phyloP scores from a whole-genome alignment of 352 stramenopile species.

The Peronospora destructor region DNA sequence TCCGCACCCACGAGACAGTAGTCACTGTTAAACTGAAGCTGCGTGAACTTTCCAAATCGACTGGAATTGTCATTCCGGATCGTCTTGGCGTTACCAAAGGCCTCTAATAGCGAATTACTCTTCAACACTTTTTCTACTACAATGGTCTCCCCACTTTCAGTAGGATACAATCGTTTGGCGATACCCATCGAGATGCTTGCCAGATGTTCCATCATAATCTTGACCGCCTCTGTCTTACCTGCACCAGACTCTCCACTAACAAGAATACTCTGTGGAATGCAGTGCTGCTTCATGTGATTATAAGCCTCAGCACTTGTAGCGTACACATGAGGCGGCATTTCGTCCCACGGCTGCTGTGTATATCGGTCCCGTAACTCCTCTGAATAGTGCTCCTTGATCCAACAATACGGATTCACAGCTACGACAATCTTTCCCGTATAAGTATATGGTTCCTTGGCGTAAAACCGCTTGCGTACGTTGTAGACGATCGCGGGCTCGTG shows the following conservation, averaged over 20 bases:
- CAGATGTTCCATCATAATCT: conserved; percentile 96
- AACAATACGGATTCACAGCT: conserved; percentile 93
- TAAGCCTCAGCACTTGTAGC: conserved; percentile 83
- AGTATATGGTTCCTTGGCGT: conserved; percentile 89
- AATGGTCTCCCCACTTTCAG: conserved; percentile 55
- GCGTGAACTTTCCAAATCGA: conserved; percentile 93
- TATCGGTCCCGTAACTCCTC: conserved; percentile 71
- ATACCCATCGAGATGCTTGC: conserved; percentile 73
- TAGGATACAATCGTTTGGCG: conserved; percentile 51
- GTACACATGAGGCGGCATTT: conserved; percentile 87
- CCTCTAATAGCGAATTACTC: conserved; percentile 85
- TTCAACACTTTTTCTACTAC: conserved; percentile 87
- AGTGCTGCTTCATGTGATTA: conserved; percentile 69
- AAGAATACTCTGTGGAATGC: conserved; percentile 82
- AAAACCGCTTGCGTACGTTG: conserved; percentile 85
- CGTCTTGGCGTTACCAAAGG: conserved; percentile 90
- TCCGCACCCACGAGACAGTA: conserved; percentile 84
- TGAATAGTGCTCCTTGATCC: conserved; percentile 83
- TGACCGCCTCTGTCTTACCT: conserved; percentile 93
- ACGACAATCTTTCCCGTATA: conserved; percentile 96
- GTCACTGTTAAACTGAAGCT: conserved; percentile 88
- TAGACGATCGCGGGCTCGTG: conserved; percentile 90
- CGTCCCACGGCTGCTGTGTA: conserved; percentile 48
- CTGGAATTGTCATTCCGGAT: conserved; percentile 93
- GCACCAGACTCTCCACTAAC: conserved; percentile 91